A percentile compares a stretch with the other conserved stretches of the same genome.
Conservation (phyloP, 148 eudicot species). For the Polygonum maritimum region DNA sequence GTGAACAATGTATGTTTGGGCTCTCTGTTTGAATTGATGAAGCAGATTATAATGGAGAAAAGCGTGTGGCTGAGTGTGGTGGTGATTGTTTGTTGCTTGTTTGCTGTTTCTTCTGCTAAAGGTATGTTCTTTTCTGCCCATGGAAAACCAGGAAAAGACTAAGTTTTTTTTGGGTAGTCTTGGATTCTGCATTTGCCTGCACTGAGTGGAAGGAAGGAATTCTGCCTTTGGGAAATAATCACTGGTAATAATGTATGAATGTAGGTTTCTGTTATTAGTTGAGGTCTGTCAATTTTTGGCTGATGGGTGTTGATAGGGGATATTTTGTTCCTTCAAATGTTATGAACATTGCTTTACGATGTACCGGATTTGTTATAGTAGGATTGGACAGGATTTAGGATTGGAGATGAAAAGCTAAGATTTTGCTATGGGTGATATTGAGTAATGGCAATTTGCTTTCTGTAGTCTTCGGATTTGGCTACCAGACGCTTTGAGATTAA, state of each 20-base stretch:
- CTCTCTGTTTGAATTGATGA: background rate
- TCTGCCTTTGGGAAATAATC: background rate
- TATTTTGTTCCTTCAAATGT: background rate
- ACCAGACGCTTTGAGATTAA: background rate
- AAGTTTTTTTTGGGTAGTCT: background rate
- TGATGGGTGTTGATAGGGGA: no score
- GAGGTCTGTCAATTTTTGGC: no score
- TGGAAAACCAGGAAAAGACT: no score
- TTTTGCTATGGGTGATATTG: no score
- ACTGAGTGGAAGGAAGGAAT: background rate
- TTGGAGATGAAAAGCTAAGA: no score
- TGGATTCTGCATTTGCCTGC: no score
- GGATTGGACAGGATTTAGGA: no score
- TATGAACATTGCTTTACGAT: background rate
- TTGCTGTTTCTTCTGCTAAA: slow-evolving; percentile 29
- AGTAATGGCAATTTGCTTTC: background rate
- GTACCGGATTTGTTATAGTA: background rate
- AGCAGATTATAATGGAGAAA: slow-evolving; percentile 32
- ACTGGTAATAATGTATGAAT: background rate
- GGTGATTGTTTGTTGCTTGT: slow-evolving; percentile 24
- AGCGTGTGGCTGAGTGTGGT: slow-evolving; percentile 25
- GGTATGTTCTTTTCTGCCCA: slow-evolving; percentile 21
- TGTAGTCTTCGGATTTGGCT: background rate
- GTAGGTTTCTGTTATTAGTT: no score
- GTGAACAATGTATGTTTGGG: background rate